Evolutionary conservation across 257 asterid species (phyloP).

Genomic region (Jaltomata sinuosa): DNA sequence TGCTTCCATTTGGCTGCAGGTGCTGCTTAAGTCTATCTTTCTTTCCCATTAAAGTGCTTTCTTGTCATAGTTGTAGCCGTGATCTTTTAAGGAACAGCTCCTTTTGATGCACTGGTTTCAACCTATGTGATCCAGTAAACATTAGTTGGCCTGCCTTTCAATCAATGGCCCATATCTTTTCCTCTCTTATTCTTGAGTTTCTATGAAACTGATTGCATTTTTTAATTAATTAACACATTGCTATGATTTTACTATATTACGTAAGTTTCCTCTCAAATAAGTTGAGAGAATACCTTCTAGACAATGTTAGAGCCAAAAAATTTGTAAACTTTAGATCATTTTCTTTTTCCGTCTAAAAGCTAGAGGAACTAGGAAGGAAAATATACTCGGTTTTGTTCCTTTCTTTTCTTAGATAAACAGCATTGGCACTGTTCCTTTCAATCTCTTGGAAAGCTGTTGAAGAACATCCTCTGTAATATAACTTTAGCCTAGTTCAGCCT

Average conservation of each 20-base stretch:
- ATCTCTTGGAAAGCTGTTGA: neutral
- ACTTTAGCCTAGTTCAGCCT: neutral
- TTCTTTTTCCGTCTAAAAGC: neutral
- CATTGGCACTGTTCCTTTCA: neutral
- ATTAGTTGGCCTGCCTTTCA: neutral
- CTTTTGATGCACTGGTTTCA: neutral
- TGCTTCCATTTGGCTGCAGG: conserved; percentile 3
- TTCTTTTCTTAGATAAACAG: neutral
- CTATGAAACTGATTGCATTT: neutral
- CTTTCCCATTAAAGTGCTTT: neutral
- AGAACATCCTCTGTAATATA: neutral
- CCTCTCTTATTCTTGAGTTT: neutral
- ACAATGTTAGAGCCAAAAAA: neutral
- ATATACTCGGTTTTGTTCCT: neutral
- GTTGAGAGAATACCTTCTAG: neutral
- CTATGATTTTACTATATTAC: neutral
- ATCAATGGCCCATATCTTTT: neutral
- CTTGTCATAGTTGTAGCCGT: neutral
- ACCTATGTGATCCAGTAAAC: neutral
- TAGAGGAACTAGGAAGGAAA: neutral
- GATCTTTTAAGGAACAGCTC: neutral
- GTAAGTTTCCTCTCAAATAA: neutral
- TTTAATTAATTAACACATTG: neutral
- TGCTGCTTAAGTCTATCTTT: neutral
- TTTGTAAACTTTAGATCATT: neutral